Evolutionary conservation across 2,329 filamentous ascomycete species (phyloP).

Genomic region (Diaporthe humulicola): DNA sequence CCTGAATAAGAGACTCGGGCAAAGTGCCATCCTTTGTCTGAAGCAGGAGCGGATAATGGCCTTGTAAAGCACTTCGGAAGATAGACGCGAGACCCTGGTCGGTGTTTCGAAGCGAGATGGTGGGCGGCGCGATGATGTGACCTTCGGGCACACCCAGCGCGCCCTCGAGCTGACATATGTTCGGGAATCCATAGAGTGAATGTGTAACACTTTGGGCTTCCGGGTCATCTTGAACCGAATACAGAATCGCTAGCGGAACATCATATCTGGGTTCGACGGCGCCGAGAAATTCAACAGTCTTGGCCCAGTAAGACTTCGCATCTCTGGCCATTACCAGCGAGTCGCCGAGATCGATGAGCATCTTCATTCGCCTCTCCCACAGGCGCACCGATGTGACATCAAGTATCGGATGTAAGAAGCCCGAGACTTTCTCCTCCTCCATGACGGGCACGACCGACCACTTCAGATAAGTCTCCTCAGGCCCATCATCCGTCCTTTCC

Average conservation of each 20-base stretch:
- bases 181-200: constrained; percentile 48
- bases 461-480: constrained; percentile 62
- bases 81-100: constrained; percentile 54
- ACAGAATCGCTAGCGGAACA: constrained; percentile 64
- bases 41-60: constrained; percentile 55
- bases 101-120: constrained; percentile 52
- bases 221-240: constrained; percentile 60
- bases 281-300: constrained; percentile 58
- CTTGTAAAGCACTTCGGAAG: constrained; percentile 55
- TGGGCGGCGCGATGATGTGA: constrained; percentile 57
- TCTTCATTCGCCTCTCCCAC: constrained; percentile 63
- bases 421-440: constrained; percentile 56
- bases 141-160: constrained; percentile 59
- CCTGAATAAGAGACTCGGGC: constrained; percentile 68
- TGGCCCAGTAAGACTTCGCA: constrained; percentile 62
- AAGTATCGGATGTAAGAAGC: constrained; percentile 61
- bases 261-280: constrained; percentile 60
- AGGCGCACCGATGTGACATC: constrained; percentile 62
- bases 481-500: constrained; percentile 54
- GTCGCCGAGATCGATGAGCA: constrained; percentile 63
- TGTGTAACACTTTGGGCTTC: constrained; percentile 45
- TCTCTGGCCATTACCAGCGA: constrained; percentile 57
- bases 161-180: constrained; percentile 58
- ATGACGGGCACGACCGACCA: constrained; percentile 63
- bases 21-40: constrained; percentile 65